Evolutionary conservation across 306 rosid species (phyloP), one percentile per base, ranked within the genome.

Genomic region (Coriaria nepalensis): DNA sequence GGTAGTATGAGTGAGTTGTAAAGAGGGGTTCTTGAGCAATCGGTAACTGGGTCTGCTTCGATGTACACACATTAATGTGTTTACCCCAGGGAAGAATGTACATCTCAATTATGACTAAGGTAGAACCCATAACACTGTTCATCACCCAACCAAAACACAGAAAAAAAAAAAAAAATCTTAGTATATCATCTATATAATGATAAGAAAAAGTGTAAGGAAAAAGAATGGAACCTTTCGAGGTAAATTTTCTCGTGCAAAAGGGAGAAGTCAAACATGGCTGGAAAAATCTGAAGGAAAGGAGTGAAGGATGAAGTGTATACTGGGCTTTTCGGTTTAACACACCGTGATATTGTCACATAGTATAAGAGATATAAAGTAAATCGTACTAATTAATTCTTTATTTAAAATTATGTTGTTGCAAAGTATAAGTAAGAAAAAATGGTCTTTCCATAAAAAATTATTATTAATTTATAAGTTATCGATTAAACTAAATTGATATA

Each of bases 311-410:
- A 64, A 2, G 97, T 81, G 49, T 81, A 84, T 52, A 90, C 83
- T 54, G 97, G 86, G 36, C 95, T 95, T 62, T 68, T 77, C 37
- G 74, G 71, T 43, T 79, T 88, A 57, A 88, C 80, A 63, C 95
- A 81, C 97, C 97, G 78, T 64, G 97, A 72, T 93, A 88, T 88
- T 46, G 90, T 86, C 55, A 80, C 97, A 33, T 88, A 84, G 72
- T 95, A 78, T 75, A 88, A 53, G n/a, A n/a, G n/a, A n/a, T n/a
- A n/a, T n/a, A n/a, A n/a, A n/a, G n/a, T n/a, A n/a, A n/a, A n/a
- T n/a, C n/a, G n/a, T n/a, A n/a, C n/a, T n/a, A n/a, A n/a, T n/a
- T n/a, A n/a, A n/a, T n/a, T n/a, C n/a, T n/a, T n/a, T n/a, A n/a
- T n/a, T n/a, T n/a, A n/a, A n/a, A n/a, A n/a, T n/a, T n/a, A n/a